A percentile compares a stretch with the other conserved stretches of the same genome.
Evolutionary conservation across 2,329 filamentous ascomycete species (phyloP).

Genomic region (Stagonosporopsis tanaceti): DNA sequence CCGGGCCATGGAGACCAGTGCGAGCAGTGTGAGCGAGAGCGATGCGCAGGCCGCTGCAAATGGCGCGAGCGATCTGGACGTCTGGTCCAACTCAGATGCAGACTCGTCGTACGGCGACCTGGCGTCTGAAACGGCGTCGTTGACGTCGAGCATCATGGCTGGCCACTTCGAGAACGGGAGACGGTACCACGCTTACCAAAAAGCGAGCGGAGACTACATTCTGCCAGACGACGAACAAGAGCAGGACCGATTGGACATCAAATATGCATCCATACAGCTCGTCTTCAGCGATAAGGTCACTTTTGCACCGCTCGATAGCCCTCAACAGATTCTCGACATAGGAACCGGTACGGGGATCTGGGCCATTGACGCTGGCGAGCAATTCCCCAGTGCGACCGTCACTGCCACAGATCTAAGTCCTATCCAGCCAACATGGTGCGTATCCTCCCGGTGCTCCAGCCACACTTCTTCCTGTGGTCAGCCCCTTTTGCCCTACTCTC

Average conservation of each 20-base stretch:
- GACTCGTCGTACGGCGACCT: slow-evolving; percentile 35
- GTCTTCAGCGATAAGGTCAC: slow-evolving; percentile 39
- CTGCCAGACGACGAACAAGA: slow-evolving; percentile 39
- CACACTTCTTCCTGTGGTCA: background rate
- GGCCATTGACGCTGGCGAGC: slow-evolving; percentile 46
- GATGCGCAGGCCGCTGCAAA: slow-evolving; percentile 7
- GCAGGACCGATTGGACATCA: slow-evolving; percentile 33
- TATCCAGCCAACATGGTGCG: slow-evolving; percentile 42
- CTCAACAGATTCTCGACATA: slow-evolving; percentile 41
- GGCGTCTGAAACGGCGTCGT: slow-evolving; percentile 36
- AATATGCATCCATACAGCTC: slow-evolving; percentile 35
- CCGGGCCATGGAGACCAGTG: slow-evolving; percentile 21
- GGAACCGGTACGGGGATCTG: slow-evolving; percentile 46
- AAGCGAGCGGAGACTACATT: slow-evolving; percentile 28
- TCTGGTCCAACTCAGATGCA: slow-evolving; percentile 26
- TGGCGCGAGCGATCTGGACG: slow-evolving; percentile 23
- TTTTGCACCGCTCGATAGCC: slow-evolving; percentile 38
- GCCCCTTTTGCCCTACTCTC: background rate
- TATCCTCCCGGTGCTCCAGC: background rate
- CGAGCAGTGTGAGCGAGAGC: slow-evolving; percentile 21
- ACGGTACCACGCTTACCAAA: slow-evolving; percentile 33
- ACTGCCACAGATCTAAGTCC: slow-evolving; percentile 47
- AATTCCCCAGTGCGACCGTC: slow-evolving; percentile 31
- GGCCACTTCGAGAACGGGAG: slow-evolving; percentile 42
- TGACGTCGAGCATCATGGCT: slow-evolving; percentile 37